Evolutionary conservation across 2,329 filamentous ascomycete genomes (phyloP).

Genomic region (Talaromyces rugulosus): DNA sequence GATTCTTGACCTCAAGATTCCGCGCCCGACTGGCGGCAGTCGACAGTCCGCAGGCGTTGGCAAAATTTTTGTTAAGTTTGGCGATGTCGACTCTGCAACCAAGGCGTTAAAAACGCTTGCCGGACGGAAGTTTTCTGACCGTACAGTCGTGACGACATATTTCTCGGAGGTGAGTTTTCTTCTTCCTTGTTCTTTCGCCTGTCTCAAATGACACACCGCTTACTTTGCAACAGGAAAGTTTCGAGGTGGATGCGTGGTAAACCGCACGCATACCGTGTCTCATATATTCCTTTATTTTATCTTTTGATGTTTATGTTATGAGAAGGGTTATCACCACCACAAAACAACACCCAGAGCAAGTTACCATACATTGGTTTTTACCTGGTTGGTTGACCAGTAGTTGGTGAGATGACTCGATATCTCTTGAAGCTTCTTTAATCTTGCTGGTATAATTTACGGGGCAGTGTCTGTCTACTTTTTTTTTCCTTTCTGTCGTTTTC

Average conservation of each 20-base stretch:
- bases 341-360: neutral
- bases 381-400: neutral
- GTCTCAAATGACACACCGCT: neutral
- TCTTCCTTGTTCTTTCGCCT: conserved; percentile 26
- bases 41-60: conserved; percentile 85
- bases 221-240: conserved; percentile 66
- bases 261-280: neutral
- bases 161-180: conserved; percentile 74
- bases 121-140: conserved; percentile 90
- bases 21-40: conserved; percentile 76
- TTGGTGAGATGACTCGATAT: neutral
- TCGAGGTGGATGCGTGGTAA: conserved; percentile 87
- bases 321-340: neutral
- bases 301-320: neutral
- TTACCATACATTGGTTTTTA: neutral
- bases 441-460: neutral
- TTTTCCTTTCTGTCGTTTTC: neutral
- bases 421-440: neutral
- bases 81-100: conserved; percentile 69
- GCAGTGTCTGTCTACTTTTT: neutral
- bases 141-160: conserved; percentile 94
- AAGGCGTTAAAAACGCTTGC: conserved; percentile 87
- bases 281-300: neutral
- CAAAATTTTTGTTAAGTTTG: conserved; percentile 97
- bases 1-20: conserved; percentile 86